Conservation (phyloP, 129 eudicot genomes). For the Flaveria ramosissima region DNA sequence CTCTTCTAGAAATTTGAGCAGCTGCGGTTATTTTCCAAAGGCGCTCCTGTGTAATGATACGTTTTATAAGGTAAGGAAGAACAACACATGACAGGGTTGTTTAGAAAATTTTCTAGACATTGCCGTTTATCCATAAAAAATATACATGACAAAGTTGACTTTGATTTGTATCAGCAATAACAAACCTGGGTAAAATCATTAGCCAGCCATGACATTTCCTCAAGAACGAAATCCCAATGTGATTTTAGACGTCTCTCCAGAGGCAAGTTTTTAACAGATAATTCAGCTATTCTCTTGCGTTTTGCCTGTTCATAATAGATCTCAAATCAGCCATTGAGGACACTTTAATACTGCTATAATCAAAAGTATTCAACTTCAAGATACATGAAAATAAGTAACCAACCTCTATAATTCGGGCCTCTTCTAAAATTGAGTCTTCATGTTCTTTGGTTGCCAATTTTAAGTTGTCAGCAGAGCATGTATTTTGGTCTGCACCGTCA, state of each 20-base stretch:
- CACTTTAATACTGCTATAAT: background rate
- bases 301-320: slow-evolving; percentile 59
- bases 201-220: slow-evolving; percentile 98
- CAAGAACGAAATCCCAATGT: slow-evolving; percentile 94
- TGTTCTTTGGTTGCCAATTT: slow-evolving; percentile 53
- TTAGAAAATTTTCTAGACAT: background rate
- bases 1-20: slow-evolving; percentile 61
- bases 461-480: slow-evolving; percentile 40
- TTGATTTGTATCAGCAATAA: slow-evolving; percentile 19
- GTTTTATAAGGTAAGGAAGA: background rate
- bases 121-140: too few species aligned
- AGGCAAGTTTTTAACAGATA: slow-evolving; percentile 52
- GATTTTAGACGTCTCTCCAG: slow-evolving; percentile 53
- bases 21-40: slow-evolving; percentile 87
- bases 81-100: slow-evolving; percentile 12
- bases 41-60: slow-evolving; percentile 63
- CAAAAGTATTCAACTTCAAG: slow-evolving; percentile 17
- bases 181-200: slow-evolving; percentile 98
- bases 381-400: slow-evolving; percentile 13
- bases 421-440: slow-evolving; percentile 84
- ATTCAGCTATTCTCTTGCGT: slow-evolving; percentile 81
- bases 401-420: slow-evolving; percentile 88
- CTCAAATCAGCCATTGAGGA: slow-evolving; percentile 34
- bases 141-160: slow-evolving; percentile 17
- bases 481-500: slow-evolving; percentile 44